Base-by-base conservation (phyloP, 2,329 filamentous ascomycete genomes). In the Fusarium scirpi region DNA sequence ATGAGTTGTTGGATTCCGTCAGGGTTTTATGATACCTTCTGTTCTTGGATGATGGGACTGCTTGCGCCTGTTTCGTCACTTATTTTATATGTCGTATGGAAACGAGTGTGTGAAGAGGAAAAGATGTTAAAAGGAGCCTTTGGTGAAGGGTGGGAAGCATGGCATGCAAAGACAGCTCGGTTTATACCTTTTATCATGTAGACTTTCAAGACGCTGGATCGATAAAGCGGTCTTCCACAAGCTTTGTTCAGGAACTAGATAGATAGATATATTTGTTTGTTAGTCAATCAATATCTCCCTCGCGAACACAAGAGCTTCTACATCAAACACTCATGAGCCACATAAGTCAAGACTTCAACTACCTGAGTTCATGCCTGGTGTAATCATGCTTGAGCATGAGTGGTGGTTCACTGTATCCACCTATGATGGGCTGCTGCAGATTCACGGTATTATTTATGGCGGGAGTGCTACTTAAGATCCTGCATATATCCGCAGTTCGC, bases 41-140 rank as follows among this genome's bases (percentile, higher is more conserved):
- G 41, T 8, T 46, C 44, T 1, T 58, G 69, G 54, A 47, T 54
- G 24, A 66, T 16, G 62, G 43, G 43, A 18, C 66, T 34, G 0
- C 24, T 52, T 20, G 59, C 62, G 16, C n/a, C 62, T 10, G 52
- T 44, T 7, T 11, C 69, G 2, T 56, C 61, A 2, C 45, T 78
- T 30, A 20, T 78, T 10, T 49, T 77, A 6, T 54, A 56, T 22
- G 71, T 66, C 0, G 51, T 81, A 5, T 77, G 72, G 75, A 76
- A 67, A 8, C 76, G 85, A 25, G 81, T 87, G 1, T 71, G 57
- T 32, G 81, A 87, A 63, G 85, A 87, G 70, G 86, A 89, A 70
- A 61, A 49, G 1, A 86, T 89, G 85, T 63, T 88, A 65, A 78
- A 71, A 52, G 76, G 71, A 7, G 75, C 78, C 18, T 88, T 88